Percentiles rank a stretch among this genome's conserved stretches.
phyloP scores from a whole-genome alignment of 2,329 filamentous ascomycete genomes.

The Cladosporium sp. region DNA sequence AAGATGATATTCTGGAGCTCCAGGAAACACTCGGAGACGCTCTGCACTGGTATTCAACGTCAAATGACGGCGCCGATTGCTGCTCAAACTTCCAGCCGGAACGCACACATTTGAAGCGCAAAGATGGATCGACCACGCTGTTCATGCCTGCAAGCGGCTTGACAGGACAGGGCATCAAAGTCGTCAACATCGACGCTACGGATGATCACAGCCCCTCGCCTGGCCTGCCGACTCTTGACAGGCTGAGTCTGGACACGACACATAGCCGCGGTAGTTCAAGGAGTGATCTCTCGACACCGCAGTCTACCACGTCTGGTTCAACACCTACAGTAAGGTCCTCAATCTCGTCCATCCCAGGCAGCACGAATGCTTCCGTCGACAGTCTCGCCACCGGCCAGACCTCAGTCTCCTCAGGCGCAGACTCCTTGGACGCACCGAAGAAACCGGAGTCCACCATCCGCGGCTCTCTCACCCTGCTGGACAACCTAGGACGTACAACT shows the following conservation, averaged over 20 bases:
- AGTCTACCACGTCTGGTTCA: conserved; percentile 23
- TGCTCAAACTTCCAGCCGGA: conserved; percentile 59
- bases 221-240: conserved; percentile 24
- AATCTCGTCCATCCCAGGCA: conserved; percentile 21
- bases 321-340: conserved; percentile 23
- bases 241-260: conserved; percentile 21
- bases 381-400: conserved; percentile 16
- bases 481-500: conserved; percentile 53
- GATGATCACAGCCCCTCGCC: conserved; percentile 17
- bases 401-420: conserved; percentile 28
- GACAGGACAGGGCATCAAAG: conserved; percentile 59
- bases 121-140: conserved; percentile 59
- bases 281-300: conserved; percentile 19
- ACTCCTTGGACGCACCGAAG: conserved; percentile 21
- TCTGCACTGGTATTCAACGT: conserved; percentile 62
- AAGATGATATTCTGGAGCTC: conserved; percentile 54
- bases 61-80: conserved; percentile 53
- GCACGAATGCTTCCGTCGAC: conserved; percentile 22
- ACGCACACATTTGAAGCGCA: conserved; percentile 56
- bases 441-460: conserved; percentile 40
- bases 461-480: conserved; percentile 58
- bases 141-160: conserved; percentile 65
- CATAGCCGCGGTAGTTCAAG: conserved; percentile 17
- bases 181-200: conserved; percentile 52
- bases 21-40: conserved; percentile 57